Conservation (phyloP, 495 filamentous ascomycete species). For the Aspergillus ostianus region DNA sequence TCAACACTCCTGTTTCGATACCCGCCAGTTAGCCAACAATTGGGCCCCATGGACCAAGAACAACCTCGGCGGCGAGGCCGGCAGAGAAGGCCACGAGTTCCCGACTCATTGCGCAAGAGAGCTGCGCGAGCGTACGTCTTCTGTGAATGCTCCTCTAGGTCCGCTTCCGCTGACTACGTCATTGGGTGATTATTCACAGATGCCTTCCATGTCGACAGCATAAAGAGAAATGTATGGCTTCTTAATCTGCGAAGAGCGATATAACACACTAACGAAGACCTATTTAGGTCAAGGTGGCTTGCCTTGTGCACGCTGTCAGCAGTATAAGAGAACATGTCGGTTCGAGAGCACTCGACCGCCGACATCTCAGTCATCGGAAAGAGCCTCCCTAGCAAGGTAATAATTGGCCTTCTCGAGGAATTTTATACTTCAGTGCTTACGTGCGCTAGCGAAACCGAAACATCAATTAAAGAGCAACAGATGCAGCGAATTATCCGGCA, state of each 20-base stretch:
- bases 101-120: conserved; percentile 9
- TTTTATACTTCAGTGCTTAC: neutral
- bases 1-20: no score
- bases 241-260: neutral
- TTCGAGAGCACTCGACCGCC: conserved; percentile 5
- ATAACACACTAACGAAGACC: neutral
- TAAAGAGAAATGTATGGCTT: conserved; percentile 17
- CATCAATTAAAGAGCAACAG: conserved; percentile 1
- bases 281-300: conserved; percentile 16
- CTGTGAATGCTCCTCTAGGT: neutral
- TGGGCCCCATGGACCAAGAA: neutral
- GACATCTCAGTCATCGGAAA: neutral
- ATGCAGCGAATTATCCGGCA: conserved; percentile 18
- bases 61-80: neutral
- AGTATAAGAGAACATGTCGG: conserved; percentile 17
- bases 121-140: conserved; percentile 9
- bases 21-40: neutral
- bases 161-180: neutral
- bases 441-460: neutral
- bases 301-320: conserved; percentile 18
- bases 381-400: neutral
- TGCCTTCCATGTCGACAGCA: conserved; percentile 18
- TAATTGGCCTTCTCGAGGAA: neutral
- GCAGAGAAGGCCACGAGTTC: conserved; percentile 7
- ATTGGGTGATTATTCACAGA: neutral